Conservation (phyloP, 495 filamentous ascomycete genomes). For the Echria macrotheca region DNA sequence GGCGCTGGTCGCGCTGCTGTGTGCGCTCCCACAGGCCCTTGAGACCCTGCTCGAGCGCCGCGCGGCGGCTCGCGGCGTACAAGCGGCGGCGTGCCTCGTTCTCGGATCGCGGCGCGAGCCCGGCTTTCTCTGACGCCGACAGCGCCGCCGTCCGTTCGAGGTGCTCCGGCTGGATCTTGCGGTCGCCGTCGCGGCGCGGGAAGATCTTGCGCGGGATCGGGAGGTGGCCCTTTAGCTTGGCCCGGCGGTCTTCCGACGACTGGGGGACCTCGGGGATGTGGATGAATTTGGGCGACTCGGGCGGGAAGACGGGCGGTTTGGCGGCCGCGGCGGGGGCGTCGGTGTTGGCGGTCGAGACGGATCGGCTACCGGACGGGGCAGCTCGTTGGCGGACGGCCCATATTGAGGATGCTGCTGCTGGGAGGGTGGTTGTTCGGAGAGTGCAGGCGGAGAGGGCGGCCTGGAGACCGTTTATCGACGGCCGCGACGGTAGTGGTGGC, state of each 20-base stretch:
- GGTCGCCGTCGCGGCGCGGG: conserved; percentile 27
- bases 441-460: conserved; percentile 43
- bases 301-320: conserved; percentile 31
- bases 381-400: conserved; percentile 42
- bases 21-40: conserved; percentile 36
- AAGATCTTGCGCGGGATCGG: conserved; percentile 42
- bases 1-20: conserved; percentile 13
- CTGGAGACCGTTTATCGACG: conserved; percentile 21
- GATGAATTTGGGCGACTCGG: conserved; percentile 44
- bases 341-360: conserved; percentile 11
- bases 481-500: conserved; percentile 12
- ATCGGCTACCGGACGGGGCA: too few relatives aligned
- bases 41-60: conserved; percentile 32
- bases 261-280: conserved; percentile 41
- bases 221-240: conserved; percentile 37
- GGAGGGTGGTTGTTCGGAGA: conserved; percentile 58
- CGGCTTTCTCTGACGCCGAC: conserved; percentile 22
- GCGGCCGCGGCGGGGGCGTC: neutral
- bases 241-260: conserved; percentile 29
- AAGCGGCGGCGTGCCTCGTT: conserved; percentile 29
- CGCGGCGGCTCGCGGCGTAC: conserved; percentile 34
- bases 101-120: conserved; percentile 22
- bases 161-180: conserved; percentile 28
- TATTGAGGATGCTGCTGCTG: conserved; percentile 61
- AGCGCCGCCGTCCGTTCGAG: conserved; percentile 21